These are phyloP conservation scores for Schizonepeta tenuifolia DNA, from an alignment of 257 asterid genomes.

Conservation along the genomic window DNA sequence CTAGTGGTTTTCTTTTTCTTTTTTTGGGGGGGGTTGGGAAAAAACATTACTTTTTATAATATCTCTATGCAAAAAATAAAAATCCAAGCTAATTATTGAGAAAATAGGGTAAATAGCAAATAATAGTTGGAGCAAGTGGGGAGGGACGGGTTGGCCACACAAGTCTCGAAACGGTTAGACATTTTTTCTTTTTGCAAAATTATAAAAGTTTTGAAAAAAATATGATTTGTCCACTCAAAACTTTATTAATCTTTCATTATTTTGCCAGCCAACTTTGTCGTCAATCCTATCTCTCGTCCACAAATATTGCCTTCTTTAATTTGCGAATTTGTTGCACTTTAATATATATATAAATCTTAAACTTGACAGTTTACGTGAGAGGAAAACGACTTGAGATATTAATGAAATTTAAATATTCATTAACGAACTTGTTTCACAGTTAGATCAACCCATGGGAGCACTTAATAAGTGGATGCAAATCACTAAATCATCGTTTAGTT, in stretches of 20 bases:
- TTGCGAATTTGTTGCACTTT: background rate
- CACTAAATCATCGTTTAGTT: too few relatives aligned
- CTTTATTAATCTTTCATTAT: background rate
- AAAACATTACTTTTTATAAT: too few relatives aligned
- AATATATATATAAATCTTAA: background rate
- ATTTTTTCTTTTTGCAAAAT: conserved; percentile 16
- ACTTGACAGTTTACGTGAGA: background rate
- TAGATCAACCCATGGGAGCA: too few relatives aligned
- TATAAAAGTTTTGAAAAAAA: conserved; percentile 6
- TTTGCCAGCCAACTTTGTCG: conserved; percentile 37
- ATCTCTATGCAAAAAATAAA: too few relatives aligned
- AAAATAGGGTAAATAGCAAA: background rate
- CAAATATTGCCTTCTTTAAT: background rate
- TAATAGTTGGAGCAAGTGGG: conserved; percentile 23
- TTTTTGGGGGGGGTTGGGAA: too few relatives aligned
- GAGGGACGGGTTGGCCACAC: conserved; percentile 14
- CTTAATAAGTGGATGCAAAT: too few relatives aligned
- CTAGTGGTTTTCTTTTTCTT: background rate
- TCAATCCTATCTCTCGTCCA: conserved; percentile 20
- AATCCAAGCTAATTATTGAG: conserved; percentile 3
- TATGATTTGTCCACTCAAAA: conserved; percentile 33
- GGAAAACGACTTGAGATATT: background rate
- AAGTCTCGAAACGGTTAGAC: conserved; percentile 28
- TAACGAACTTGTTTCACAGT: too few relatives aligned
- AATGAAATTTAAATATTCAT: too few relatives aligned